Evolutionary conservation across 2,329 filamentous ascomycete genomes (phyloP).

Genomic region (Parasarocladium wereldwijsianum): DNA sequence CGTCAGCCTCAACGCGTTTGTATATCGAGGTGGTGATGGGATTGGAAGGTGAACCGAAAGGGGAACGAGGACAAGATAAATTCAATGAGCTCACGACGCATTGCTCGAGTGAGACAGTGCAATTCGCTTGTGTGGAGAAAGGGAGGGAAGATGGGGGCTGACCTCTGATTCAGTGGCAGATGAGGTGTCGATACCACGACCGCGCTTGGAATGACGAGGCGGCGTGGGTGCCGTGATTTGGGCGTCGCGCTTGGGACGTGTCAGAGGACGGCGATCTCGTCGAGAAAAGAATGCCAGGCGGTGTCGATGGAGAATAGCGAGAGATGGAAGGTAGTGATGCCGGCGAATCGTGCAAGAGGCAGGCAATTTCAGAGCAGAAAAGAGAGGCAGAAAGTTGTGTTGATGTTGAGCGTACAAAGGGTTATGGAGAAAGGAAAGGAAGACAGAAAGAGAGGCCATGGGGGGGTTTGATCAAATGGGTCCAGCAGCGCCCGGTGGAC

Average conservation of each 20-base stretch:
- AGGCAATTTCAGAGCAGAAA: too few relatives aligned
- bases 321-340: constrained; percentile 1
- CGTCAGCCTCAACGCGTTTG: constrained; percentile 9
- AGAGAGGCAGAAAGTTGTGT: constrained; percentile 5
- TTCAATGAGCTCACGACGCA: constrained; percentile 5
- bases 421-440: constrained; percentile 1
- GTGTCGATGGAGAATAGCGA: constrained; percentile 1
- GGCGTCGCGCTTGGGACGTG: constrained; percentile 3
- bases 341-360: too few relatives aligned
- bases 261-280: constrained; percentile 2
- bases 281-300: too few relatives aligned
- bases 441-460: constrained; percentile 2
- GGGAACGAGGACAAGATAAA: constrained; percentile 7
- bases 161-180: constrained; percentile 21
- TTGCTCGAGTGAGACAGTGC: constrained; percentile 15
- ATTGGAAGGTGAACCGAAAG: too few relatives aligned
- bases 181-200: constrained; percentile 16
- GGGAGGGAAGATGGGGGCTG: constrained; percentile 14
- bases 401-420: constrained; percentile 3
- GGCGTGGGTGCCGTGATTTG: constrained; percentile 9
- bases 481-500: neutral
- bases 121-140: constrained; percentile 9
- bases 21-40: too few relatives aligned
- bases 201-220: constrained; percentile 19
- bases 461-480: constrained; percentile 4